These are phyloP conservation scores for Mycosphaerella sp. DNA, from an alignment of 2,329 filamentous ascomycete species.

Conservation along the genomic window DNA sequence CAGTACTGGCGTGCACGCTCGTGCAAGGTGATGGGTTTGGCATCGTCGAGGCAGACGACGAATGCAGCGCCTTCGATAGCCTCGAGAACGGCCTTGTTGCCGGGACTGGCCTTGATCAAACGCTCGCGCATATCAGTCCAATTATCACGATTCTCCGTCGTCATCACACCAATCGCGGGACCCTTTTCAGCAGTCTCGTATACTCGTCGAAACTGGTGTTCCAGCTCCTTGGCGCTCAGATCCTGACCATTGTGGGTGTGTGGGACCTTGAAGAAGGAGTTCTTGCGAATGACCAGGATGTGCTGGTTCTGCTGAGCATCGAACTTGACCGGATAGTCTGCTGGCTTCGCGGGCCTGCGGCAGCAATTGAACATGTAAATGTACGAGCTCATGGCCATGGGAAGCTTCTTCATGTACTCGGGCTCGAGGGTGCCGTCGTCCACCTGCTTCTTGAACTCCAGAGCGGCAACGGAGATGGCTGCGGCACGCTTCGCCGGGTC, in stretches of 20 bases:
- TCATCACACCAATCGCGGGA: slow-evolving; percentile 74
- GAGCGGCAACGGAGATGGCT: slow-evolving; percentile 73
- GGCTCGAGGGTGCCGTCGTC: slow-evolving; percentile 78
- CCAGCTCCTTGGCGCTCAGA: slow-evolving; percentile 81
- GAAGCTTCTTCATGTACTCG: slow-evolving; percentile 97
- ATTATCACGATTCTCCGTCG: slow-evolving; percentile 85
- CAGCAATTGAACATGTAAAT: slow-evolving; percentile 98
- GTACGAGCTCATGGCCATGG: slow-evolving; percentile 98
- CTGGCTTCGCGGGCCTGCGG: slow-evolving; percentile 73
- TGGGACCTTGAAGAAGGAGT: slow-evolving; percentile 90
- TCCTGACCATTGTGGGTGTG: slow-evolving; percentile 76
- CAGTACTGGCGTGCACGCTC: slow-evolving; percentile 95
- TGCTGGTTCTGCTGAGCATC: slow-evolving; percentile 69
- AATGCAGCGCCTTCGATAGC: slow-evolving; percentile 86
- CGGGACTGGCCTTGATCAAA: slow-evolving; percentile 67
- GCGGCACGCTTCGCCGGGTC: slow-evolving; percentile 90
- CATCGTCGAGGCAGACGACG: slow-evolving; percentile 87
- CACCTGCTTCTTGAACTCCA: slow-evolving; percentile 94
- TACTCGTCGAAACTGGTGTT: slow-evolving; percentile 79
- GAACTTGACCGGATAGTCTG: slow-evolving; percentile 80
- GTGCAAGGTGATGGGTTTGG: slow-evolving; percentile 83
- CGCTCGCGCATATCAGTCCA: slow-evolving; percentile 76
- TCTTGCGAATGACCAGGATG: slow-evolving; percentile 86
- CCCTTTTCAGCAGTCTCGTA: slow-evolving; percentile 69
- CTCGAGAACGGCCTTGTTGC: slow-evolving; percentile 71